phyloP scores from a whole-genome alignment of 2,329 filamentous ascomycete genomes.

The Cercospora sp. region DNA sequence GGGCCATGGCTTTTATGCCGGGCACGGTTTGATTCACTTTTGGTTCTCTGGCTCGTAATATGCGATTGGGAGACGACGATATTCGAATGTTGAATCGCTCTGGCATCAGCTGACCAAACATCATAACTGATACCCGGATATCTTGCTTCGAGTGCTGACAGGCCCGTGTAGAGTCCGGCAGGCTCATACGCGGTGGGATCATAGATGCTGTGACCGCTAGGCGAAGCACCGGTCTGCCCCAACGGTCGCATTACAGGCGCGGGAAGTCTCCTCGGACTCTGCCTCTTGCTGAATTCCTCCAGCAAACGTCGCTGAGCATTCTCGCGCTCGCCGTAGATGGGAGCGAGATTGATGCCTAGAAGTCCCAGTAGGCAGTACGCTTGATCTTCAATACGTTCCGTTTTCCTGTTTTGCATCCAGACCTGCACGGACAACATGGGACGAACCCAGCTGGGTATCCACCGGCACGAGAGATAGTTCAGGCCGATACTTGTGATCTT shows the following conservation, averaged over 20 bases:
- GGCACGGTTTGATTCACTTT: not conserved
- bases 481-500: slow-evolving; percentile 17
- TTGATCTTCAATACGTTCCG: slow-evolving; percentile 23
- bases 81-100: not conserved
- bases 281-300: not conserved
- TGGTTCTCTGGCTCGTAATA: not conserved
- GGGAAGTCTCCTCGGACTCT: not conserved
- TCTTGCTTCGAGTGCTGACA: not conserved
- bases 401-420: slow-evolving; percentile 18
- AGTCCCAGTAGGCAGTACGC: slow-evolving; percentile 25
- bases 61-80: not conserved
- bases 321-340: slow-evolving; percentile 21
- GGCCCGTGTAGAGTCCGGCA: not conserved
- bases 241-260: not conserved
- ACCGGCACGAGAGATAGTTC: slow-evolving; percentile 8
- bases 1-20: not conserved
- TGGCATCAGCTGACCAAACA: not conserved
- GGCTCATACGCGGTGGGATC: not conserved
- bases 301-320: not conserved
- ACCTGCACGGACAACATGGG: slow-evolving; percentile 3
- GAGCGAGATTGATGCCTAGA: slow-evolving; percentile 13
- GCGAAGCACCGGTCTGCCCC: not conserved
- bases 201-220: not conserved
- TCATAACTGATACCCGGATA: not conserved
- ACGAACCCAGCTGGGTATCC: slow-evolving; percentile 12